These are phyloP conservation scores for Chalciporus sp. DNA, from an alignment of 1,284 basidiomycete genomes.

Conservation along the genomic window DNA sequence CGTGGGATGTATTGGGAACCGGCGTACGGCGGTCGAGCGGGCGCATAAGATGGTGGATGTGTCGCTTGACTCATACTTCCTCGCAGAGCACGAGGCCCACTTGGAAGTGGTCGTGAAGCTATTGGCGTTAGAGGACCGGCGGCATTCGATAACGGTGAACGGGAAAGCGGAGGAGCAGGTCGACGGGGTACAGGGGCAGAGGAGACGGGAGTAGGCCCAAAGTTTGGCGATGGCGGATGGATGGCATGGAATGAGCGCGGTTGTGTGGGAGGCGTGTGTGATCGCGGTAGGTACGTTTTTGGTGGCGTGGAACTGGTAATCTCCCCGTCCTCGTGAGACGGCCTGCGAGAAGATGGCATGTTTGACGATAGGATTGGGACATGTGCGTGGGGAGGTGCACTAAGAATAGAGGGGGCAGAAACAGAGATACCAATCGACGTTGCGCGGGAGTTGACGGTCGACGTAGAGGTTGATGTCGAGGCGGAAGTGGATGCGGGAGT, in stretches of 20 bases:
- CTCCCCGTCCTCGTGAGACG: constrained; percentile 58
- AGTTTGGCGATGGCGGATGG: constrained; percentile 28
- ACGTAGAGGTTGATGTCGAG: constrained; percentile 29
- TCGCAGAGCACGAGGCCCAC: constrained; percentile 56
- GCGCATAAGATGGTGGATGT: constrained; percentile 23
- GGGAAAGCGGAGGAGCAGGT: constrained; percentile 30
- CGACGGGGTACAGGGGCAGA: constrained; percentile 28
- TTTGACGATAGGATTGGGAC: constrained; percentile 8
- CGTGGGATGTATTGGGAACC: constrained; percentile 35
- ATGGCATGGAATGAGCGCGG: constrained; percentile 44
- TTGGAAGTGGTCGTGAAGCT: constrained; percentile 45
- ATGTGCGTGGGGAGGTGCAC: constrained; percentile 1
- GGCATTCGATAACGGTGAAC: constrained; percentile 28
- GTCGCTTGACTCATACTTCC: constrained; percentile 30
- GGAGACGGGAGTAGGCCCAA: constrained; percentile 26
- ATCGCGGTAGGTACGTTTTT: constrained; percentile 39
- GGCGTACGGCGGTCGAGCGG: constrained; percentile 27
- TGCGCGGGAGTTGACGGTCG: constrained; percentile 30
- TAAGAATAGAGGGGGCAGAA: constrained; percentile 4
- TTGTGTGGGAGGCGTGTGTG: constrained; percentile 48
- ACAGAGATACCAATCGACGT: constrained; percentile 25
- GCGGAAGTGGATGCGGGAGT: constrained; percentile 12
- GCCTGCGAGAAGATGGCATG: constrained; percentile 25
- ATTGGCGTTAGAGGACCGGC: constrained; percentile 25
- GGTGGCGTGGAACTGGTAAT: constrained; percentile 43